These are phyloP conservation scores for Agaricus blazei DNA, from an alignment of 768 basidiomycete species.

Conservation along the genomic window DNA sequence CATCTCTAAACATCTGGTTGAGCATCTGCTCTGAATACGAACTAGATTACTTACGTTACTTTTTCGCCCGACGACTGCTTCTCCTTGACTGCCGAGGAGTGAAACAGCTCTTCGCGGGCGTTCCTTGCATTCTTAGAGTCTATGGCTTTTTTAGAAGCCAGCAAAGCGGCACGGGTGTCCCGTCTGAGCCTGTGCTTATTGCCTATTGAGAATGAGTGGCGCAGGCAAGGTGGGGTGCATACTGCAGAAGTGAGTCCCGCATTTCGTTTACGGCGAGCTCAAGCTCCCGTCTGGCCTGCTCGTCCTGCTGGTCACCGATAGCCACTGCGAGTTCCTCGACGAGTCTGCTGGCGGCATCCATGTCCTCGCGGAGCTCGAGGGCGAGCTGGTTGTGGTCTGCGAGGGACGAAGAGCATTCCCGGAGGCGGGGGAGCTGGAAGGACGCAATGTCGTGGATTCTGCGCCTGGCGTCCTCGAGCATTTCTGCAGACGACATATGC, in stretches of 20 bases:
- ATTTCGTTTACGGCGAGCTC: conserved; percentile 46
- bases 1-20: conserved; percentile 48
- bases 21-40: not conserved
- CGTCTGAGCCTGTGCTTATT: conserved; percentile 43
- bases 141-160: conserved; percentile 70
- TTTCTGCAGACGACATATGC: not conserved
- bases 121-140: conserved; percentile 50
- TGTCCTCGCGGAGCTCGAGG: conserved; percentile 72
- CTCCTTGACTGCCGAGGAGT: conserved; percentile 43
- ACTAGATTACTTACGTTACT: conserved; percentile 42
- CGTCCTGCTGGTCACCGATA: conserved; percentile 67
- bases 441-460: conserved; percentile 1
- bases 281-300: conserved; percentile 44
- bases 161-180: conserved; percentile 62
- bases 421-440: conserved; percentile 67
- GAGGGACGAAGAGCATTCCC: conserved; percentile 54
- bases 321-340: conserved; percentile 73
- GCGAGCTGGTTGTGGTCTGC: conserved; percentile 67
- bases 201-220: not conserved
- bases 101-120: conserved; percentile 65
- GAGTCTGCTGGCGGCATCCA: conserved; percentile 53
- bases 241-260: conserved; percentile 46
- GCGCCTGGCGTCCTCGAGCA: conserved; percentile 9
- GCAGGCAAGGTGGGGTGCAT: conserved; percentile 8
- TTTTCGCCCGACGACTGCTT: conserved; percentile 52